Percentiles rank a stretch among this genome's conserved stretches.
Evolutionary conservation across 108 stramenopile genomes (phyloP).

Genomic region (Cyclotella atomus): DNA sequence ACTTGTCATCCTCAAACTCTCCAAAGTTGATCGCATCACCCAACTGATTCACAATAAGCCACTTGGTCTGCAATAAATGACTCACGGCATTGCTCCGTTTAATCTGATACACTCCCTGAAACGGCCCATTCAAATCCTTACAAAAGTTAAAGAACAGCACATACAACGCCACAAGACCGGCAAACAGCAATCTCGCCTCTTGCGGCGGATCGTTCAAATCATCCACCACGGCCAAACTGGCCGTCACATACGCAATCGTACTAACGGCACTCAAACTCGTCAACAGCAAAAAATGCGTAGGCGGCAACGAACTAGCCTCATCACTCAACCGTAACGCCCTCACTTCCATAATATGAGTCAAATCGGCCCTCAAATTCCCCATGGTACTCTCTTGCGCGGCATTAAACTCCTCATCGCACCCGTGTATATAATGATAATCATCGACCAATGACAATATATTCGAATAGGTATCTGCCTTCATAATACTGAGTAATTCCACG

Average conservation of each 20-base stretch:
- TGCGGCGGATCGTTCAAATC: conserved; percentile 21
- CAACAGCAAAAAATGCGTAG: conserved; percentile 66
- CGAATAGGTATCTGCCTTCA: conserved; percentile 69
- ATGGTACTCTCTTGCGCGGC: conserved; percentile 25
- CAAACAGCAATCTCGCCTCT: conserved; percentile 35
- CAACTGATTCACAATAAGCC: conserved; percentile 60
- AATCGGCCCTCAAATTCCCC: conserved; percentile 33
- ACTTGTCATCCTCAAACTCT: not conserved
- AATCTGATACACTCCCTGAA: conserved; percentile 46
- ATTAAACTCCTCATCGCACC: conserved; percentile 11
- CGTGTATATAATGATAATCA: conserved; percentile 26
- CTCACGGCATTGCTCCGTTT: conserved; percentile 57
- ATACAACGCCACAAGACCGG: conserved; percentile 24
- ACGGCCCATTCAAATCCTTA: conserved; percentile 42
- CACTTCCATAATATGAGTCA: conserved; percentile 50
- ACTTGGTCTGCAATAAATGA: conserved; percentile 63
- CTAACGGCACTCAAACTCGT: conserved; percentile 45
- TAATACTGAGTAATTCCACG: conserved; percentile 59
- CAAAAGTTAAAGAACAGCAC: conserved; percentile 37
- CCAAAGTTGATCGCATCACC: conserved; percentile 10
- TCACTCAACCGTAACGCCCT: conserved; percentile 58
- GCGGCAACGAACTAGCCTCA: conserved; percentile 64
- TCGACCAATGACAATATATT: conserved; percentile 57
- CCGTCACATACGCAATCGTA: conserved; percentile 48
- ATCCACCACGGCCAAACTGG: conserved; percentile 41